Conservation (phyloP, 2,329 filamentous ascomycete species). For the Neofusicoccum ribis region DNA sequence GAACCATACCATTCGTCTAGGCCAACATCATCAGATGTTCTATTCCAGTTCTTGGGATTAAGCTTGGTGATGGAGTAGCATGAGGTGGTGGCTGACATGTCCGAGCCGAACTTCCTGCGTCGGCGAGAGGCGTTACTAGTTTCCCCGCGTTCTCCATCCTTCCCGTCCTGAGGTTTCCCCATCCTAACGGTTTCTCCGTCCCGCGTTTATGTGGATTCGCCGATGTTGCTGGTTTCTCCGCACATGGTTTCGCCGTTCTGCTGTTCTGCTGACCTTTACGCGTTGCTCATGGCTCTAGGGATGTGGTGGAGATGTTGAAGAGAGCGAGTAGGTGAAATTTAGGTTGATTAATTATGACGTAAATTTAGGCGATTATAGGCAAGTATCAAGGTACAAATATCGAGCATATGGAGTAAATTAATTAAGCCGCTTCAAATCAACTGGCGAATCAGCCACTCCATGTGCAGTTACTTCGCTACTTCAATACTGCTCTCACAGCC, state of each 20-base stretch:
- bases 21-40: not conserved
- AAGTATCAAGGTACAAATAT: not conserved
- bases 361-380: not conserved
- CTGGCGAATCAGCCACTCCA: not conserved
- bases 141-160: not conserved
- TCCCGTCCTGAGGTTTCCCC: constrained; percentile 1
- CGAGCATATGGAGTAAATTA: not conserved
- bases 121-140: not conserved
- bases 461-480: too few species aligned
- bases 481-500: too few species aligned
- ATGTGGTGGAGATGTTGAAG: too few species aligned
- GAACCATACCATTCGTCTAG: not conserved
- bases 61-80: not conserved
- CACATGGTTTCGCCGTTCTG: not conserved
- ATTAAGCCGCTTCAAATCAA: not conserved
- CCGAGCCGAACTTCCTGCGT: constrained; percentile 9
- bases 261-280: not conserved
- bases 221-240: constrained; percentile 1
- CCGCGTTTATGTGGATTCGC: not conserved
- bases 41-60: too few species aligned
- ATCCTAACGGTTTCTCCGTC: constrained; percentile 3
- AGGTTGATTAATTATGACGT: not conserved
- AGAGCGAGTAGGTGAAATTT: not conserved
- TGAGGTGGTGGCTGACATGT: not conserved
- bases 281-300: too few species aligned